Base-by-base conservation (phyloP, 2,329 filamentous ascomycete genomes). In the Setomelanomma holmii region DNA sequence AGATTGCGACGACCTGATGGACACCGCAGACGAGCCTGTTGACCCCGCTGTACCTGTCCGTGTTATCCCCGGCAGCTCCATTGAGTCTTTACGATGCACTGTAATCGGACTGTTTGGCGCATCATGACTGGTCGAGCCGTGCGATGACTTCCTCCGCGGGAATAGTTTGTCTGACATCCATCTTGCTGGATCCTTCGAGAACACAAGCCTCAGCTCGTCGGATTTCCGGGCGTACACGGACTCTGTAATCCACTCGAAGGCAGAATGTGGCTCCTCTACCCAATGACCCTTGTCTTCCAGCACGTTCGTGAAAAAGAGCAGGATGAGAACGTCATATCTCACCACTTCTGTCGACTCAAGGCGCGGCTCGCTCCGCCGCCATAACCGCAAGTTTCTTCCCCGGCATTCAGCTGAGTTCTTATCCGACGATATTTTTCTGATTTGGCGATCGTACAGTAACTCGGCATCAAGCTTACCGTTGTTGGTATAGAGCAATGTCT, bases 181-280 rank as follows among this genome's bases (percentile, higher is more conserved):
- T 49, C 52, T 68, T 17, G 51, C 50, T 0, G 68, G 58, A 14
- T 73, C 64, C 50, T 63, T 73, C 2, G 67, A 70, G n/a, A 72
- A 69, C 0, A 59, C 24, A 14, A 73, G 55, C 5, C 52, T 56
- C 12, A 71, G 40, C 33, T 59, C 68, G 0, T 72, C 62, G 19
- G 52, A 58, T 5, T 55, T 51, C 39, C 66, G 66, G 40, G 63
- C 67, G 45, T 59, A 64, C 1, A 54, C 51, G 4, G 63, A 58
- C 1, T 69, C 62, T 1, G 63, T 42, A 1, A 73, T 55, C 67
- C 64, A 67, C 39, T 72, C 62, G 33, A 73, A 73, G 4, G 54
- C 61, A 35, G 67, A 68, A 27, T 72, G 68, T 11, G 68, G 68
- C 38, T 72, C 69, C 45, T 72, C 67, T 2, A 72, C 68, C 69